A percentile compares a stretch with the other conserved stretches of the same genome.
These are phyloP conservation scores for Pichia eremophila DNA, from an alignment of 805 yeast genomes.

Conservation along the genomic window DNA sequence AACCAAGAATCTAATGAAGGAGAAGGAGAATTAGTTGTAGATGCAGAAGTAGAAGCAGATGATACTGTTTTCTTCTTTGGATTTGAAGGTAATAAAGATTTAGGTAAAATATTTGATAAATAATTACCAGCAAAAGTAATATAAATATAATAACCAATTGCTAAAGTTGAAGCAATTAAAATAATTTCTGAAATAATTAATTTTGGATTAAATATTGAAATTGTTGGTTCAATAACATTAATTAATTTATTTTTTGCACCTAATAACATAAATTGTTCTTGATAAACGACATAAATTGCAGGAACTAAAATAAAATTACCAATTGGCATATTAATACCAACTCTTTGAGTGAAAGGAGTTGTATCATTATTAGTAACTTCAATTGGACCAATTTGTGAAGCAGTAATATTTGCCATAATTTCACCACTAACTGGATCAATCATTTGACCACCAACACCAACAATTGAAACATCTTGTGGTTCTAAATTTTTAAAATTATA, in stretches of 20 bases:
- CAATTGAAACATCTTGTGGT: slow-evolving; percentile 38
- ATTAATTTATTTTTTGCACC: slow-evolving; percentile 52
- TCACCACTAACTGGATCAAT: slow-evolving; percentile 45
- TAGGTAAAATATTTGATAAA: slow-evolving; percentile 31
- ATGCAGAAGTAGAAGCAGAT: slow-evolving; percentile 3
- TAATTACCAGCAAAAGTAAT: slow-evolving; percentile 37
- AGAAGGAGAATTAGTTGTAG: background rate
- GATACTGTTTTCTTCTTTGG: slow-evolving; percentile 5
- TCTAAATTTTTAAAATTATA: slow-evolving; percentile 49
- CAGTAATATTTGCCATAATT: slow-evolving; percentile 51
- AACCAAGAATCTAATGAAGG: slow-evolving; percentile 42
- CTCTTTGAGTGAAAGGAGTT: slow-evolving; percentile 43
- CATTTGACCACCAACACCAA: slow-evolving; percentile 64
- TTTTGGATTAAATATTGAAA: slow-evolving; percentile 67
- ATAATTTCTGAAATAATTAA: slow-evolving; percentile 54
- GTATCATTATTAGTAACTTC: slow-evolving; percentile 40
- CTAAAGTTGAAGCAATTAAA: slow-evolving; percentile 39
- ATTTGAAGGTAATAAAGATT: slow-evolving; percentile 20
- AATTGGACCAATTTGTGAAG: slow-evolving; percentile 54
- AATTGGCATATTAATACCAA: slow-evolving; percentile 50
- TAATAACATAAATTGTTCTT: slow-evolving; percentile 42
- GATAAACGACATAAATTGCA: slow-evolving; percentile 41
- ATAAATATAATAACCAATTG: slow-evolving; percentile 39
- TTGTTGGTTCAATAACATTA: slow-evolving; percentile 49
- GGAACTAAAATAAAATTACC: slow-evolving; percentile 54